Evolutionary conservation across 2,329 filamentous ascomycete species (phyloP), one percentile per base, ranked within the genome.

Genomic region (Fusarium sublunatum): DNA sequence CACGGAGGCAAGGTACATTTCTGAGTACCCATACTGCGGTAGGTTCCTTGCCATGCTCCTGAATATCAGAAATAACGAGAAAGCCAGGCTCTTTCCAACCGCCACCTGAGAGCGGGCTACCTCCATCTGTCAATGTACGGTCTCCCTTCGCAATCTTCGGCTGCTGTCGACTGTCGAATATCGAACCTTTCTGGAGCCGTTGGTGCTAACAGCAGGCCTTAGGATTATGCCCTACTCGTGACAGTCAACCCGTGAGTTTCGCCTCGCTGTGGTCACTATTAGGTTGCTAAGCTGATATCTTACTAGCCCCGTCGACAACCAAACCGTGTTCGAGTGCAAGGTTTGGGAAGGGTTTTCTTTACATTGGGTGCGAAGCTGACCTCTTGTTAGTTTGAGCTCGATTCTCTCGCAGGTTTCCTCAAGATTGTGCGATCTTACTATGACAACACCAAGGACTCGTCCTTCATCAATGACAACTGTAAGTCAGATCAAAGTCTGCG

Each of bases 321-420:
- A 62, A 6, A 62, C 58, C 0, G 59, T 62, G 0, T 62, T 62
- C 0, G 59, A 62, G 19, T 62, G 59, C n/a, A 62, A 62, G 15
- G 58, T 61, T 19, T 19, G 19, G 2, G 19, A 19, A 6, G 2
- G 26, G 11, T 10, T 19, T 19, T 19, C 19, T 19, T 19, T 19
- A 19, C 19, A 19, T 19, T 19, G 19, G 19, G 19, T 19, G 19
- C 3, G 19, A 3, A 13, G 4, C 39, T 61, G 6, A 60, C 10
- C 3, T 2, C 0, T 10, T 1, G 19, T 3, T 3, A 62, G 58
- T 62, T 48, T 8, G 59, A 62, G 9, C 59, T 62, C 5, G 59
- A 62, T 4, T 62, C 59, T 2, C 53, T 62, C 0, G 59, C 59
- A 1, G 59, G 59, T 5, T 62, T 62, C 24, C 45, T 62, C 3